A percentile compares a stretch with the other conserved stretches of the same genome.
Evolutionary conservation across 129 eudicot species (phyloP).

Genomic region (Lactuca sativa): DNA sequence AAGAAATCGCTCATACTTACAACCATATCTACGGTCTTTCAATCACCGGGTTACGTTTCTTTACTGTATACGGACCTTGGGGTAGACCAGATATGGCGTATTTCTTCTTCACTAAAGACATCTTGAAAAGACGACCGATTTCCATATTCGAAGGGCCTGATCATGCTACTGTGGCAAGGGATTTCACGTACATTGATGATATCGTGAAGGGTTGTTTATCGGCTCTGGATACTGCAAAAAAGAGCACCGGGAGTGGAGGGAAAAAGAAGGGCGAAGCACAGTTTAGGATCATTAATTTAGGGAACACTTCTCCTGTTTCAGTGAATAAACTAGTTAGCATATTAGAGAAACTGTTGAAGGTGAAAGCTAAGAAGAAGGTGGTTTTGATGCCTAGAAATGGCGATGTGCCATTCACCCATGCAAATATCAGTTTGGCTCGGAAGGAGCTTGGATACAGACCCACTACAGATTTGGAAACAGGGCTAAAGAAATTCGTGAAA

Average conservation of each 20-base stretch:
- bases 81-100: constrained; percentile 82
- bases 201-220: constrained; percentile 64
- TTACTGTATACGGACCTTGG: constrained; percentile 79
- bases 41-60: constrained; percentile 57
- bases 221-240: constrained; percentile 57
- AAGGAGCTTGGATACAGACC: constrained; percentile 60
- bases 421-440: constrained; percentile 57
- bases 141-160: constrained; percentile 50
- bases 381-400: constrained; percentile 64
- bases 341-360: constrained; percentile 62
- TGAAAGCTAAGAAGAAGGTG: constrained; percentile 62
- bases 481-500: constrained; percentile 59
- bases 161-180: constrained; percentile 60
- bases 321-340: constrained; percentile 55
- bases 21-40: constrained; percentile 67
- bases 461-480: constrained; percentile 53
- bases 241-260: constrained; percentile 65
- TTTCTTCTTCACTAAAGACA: constrained; percentile 63
- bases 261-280: constrained; percentile 60
- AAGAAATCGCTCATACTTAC: constrained; percentile 64
- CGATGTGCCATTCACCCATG: constrained; percentile 58
- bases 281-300: constrained; percentile 65
- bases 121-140: constrained; percentile 50
- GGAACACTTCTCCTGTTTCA: constrained; percentile 60
- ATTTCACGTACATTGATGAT: constrained; percentile 73